Percentiles rank a stretch among this genome's conserved stretches.
Evolutionary conservation across 768 basidiomycete species (phyloP).

Genomic region (Pleurotus tuoliensis): DNA sequence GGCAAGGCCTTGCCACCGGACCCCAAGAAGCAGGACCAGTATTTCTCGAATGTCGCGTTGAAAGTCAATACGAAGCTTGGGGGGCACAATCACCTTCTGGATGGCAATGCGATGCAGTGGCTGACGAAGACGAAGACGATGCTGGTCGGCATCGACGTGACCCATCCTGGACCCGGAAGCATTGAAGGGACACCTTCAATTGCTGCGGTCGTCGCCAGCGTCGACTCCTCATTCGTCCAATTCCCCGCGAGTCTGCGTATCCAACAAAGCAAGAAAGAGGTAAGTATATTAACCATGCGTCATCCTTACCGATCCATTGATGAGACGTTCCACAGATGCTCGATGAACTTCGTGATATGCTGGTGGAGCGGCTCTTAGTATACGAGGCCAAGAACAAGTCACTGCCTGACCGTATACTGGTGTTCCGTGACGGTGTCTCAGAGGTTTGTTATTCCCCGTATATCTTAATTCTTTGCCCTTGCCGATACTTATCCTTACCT

Average conservation of each 20-base stretch:
- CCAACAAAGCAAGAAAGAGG: slow-evolving; percentile 55
- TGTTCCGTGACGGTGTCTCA: slow-evolving; percentile 82
- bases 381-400: slow-evolving; percentile 52
- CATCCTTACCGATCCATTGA: background rate
- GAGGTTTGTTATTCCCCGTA: slow-evolving; percentile 42
- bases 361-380: slow-evolving; percentile 60
- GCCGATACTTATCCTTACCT: background rate
- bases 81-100: slow-evolving; percentile 67
- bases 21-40: slow-evolving; percentile 64
- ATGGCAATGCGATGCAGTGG: slow-evolving; percentile 51
- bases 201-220: slow-evolving; percentile 77
- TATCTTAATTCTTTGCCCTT: background rate
- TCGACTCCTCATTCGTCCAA: slow-evolving; percentile 66
- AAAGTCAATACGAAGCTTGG: slow-evolving; percentile 85
- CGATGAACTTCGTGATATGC: slow-evolving; percentile 58
- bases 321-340: slow-evolving; percentile 53
- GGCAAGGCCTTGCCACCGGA: slow-evolving; percentile 51
- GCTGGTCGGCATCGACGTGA: slow-evolving; percentile 84
- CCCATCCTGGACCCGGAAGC: slow-evolving; percentile 70
- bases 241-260: slow-evolving; percentile 73
- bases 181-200: slow-evolving; percentile 74
- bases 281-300: slow-evolving; percentile 8
- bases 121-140: slow-evolving; percentile 66
- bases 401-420: slow-evolving; percentile 64
- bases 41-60: slow-evolving; percentile 76